Evolutionary conservation across 345 rosid species (phyloP).

Genomic region (Arabis alpina): DNA sequence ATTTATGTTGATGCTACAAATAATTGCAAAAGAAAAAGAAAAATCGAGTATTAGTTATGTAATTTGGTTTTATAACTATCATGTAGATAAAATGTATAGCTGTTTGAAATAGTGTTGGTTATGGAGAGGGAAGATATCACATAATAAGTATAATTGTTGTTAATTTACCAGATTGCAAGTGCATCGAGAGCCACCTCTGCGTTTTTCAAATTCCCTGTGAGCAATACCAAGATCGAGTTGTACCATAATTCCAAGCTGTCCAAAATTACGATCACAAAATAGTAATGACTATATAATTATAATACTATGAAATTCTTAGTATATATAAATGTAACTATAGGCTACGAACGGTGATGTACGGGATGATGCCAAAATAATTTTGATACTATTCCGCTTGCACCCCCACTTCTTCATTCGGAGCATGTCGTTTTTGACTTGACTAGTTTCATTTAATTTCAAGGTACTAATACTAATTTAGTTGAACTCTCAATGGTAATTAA

Average conservation of each 20-base stretch:
- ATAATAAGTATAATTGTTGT: background rate
- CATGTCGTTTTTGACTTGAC: slow-evolving; percentile 2
- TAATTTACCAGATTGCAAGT: slow-evolving; percentile 73
- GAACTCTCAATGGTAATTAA: background rate
- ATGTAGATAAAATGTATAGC: slow-evolving; percentile 10
- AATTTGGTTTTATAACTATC: background rate
- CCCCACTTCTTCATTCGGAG: too few relatives aligned
- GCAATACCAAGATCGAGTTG: slow-evolving; percentile 69
- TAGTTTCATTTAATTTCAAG: slow-evolving; percentile 4
- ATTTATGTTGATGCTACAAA: slow-evolving; percentile 68
- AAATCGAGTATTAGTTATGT: background rate
- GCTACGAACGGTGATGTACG: too few relatives aligned
- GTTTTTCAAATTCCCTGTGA: slow-evolving; percentile 68
- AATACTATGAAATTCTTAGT: background rate
- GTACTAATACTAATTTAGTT: background rate
- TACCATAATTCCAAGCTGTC: slow-evolving; percentile 86
- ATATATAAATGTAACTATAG: background rate
- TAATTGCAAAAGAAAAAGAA: background rate
- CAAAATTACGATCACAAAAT: background rate
- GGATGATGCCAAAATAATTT: too few relatives aligned
- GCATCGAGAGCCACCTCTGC: slow-evolving; percentile 83
- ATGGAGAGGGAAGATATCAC: background rate
- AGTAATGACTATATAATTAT: background rate
- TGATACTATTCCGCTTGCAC: too few relatives aligned
- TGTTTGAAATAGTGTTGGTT: background rate